Evolutionary conservation across 345 rosid species (phyloP).

Genomic region (Populus deltoides): DNA sequence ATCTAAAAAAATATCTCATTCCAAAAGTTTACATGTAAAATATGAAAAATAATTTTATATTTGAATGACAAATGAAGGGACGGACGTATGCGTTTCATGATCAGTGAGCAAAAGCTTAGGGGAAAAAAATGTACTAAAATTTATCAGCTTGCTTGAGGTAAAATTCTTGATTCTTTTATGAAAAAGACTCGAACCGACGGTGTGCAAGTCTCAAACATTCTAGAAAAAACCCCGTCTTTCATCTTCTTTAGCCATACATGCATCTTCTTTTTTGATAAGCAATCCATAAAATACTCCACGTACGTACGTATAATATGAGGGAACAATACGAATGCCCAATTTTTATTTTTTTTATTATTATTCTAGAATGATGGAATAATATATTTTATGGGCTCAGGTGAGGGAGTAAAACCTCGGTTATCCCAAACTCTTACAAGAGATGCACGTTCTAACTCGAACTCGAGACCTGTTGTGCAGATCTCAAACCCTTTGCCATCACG

Average conservation of each 20-base stretch:
- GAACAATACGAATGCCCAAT: not conserved
- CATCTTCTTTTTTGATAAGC: not conserved
- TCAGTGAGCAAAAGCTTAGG: not conserved
- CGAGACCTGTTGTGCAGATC: too few relatives aligned
- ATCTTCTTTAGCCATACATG: too few relatives aligned
- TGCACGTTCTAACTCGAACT: too few relatives aligned
- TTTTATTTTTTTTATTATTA: not conserved
- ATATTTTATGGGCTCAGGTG: too few relatives aligned
- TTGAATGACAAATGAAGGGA: not conserved
- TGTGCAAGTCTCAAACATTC: not conserved
- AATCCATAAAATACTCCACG: not conserved
- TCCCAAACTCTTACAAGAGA: too few relatives aligned
- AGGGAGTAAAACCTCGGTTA: too few relatives aligned
- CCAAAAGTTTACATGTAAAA: too few relatives aligned
- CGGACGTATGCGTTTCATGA: not conserved
- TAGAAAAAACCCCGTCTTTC: not conserved
- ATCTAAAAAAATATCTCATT: too few relatives aligned
- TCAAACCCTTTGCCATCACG: too few relatives aligned
- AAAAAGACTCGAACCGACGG: not conserved
- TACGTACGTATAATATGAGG: not conserved
- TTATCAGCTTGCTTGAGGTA: not conserved
- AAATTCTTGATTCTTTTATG: not conserved
- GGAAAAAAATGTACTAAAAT: not conserved
- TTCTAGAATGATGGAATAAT: too few relatives aligned
- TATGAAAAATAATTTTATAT: not conserved